These are phyloP conservation scores for Saturnispora serradocipensis DNA, from an alignment of 805 yeast genomes.

Conservation along the genomic window DNA sequence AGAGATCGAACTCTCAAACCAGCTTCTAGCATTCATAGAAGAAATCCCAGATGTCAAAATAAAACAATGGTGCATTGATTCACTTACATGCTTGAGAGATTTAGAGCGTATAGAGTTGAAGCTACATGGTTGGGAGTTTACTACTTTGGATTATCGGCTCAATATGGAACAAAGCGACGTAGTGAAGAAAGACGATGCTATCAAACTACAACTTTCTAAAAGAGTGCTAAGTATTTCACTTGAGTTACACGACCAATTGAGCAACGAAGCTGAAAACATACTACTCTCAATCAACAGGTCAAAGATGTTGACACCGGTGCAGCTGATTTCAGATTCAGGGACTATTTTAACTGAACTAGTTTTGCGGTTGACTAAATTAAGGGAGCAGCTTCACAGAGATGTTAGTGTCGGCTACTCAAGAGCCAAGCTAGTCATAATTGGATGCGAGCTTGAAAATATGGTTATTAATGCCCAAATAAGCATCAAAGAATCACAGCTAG, in stretches of 20 bases:
- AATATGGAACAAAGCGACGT: slow-evolving; percentile 6
- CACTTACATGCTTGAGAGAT: slow-evolving; percentile 39
- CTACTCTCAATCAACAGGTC: slow-evolving; percentile 35
- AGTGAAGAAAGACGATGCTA: slow-evolving; percentile 14
- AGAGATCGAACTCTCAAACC: slow-evolving; percentile 32
- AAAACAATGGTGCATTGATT: slow-evolving; percentile 38
- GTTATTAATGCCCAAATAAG: not conserved
- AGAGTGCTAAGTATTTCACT: slow-evolving; percentile 35
- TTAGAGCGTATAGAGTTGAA: slow-evolving; percentile 40
- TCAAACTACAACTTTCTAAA: slow-evolving; percentile 45
- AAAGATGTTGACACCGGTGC: slow-evolving; percentile 33
- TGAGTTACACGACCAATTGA: slow-evolving; percentile 35
- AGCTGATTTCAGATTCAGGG: slow-evolving; percentile 45
- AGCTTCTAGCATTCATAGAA: slow-evolving; percentile 34
- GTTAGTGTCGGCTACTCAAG: slow-evolving; percentile 53
- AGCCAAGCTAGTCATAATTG: slow-evolving; percentile 55
- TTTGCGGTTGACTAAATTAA: slow-evolving; percentile 38
- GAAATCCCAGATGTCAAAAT: slow-evolving; percentile 37
- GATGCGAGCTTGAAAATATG: slow-evolving; percentile 44
- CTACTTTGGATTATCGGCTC: slow-evolving; percentile 37
- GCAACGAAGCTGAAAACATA: slow-evolving; percentile 22
- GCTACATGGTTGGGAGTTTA: slow-evolving; percentile 46
- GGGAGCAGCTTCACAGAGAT: slow-evolving; percentile 41
- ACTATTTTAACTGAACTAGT: slow-evolving; percentile 38
- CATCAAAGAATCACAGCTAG: not conserved